A percentile compares a stretch with the other conserved stretches of the same genome.
Conservation (phyloP, 2,329 filamentous ascomycete genomes). For the Fusarium miscanthi region DNA sequence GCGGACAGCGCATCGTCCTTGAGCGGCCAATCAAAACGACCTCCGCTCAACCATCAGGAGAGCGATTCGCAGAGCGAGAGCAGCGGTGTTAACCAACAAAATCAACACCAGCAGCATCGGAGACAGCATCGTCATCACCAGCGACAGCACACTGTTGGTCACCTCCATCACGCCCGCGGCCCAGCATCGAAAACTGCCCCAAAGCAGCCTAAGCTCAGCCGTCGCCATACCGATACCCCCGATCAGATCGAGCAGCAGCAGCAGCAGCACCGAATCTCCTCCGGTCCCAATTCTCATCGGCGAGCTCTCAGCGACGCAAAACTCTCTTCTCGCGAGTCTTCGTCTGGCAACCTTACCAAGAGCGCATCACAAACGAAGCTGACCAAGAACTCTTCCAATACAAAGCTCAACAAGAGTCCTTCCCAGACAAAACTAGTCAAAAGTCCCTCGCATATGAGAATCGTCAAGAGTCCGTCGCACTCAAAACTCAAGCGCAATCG, state of each 20-base stretch:
- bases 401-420: constrained; percentile 62
- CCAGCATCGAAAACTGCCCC: constrained; percentile 63
- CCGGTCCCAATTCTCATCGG: constrained; percentile 54
- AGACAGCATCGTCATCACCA: constrained; percentile 49
- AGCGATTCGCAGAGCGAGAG: constrained; percentile 51
- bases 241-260: constrained; percentile 46
- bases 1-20: constrained; percentile 59
- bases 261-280: constrained; percentile 33
- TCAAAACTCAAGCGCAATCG: constrained; percentile 55
- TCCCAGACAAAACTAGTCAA: constrained; percentile 51
- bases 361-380: constrained; percentile 66
- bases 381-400: constrained; percentile 65
- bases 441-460: constrained; percentile 53
- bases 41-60: constrained; percentile 53
- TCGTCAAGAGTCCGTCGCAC: constrained; percentile 67
- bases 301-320: constrained; percentile 64
- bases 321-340: constrained; percentile 57
- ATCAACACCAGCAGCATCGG: constrained; percentile 48
- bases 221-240: constrained; percentile 56
- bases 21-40: constrained; percentile 67
- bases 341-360: constrained; percentile 61
- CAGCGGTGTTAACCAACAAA: constrained; percentile 46
- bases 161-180: constrained; percentile 63
- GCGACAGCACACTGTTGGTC: constrained; percentile 51
- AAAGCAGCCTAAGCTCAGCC: constrained; percentile 60